Base-by-base conservation (phyloP, 2,329 filamentous ascomycete species). In the Nemania sp. region DNA sequence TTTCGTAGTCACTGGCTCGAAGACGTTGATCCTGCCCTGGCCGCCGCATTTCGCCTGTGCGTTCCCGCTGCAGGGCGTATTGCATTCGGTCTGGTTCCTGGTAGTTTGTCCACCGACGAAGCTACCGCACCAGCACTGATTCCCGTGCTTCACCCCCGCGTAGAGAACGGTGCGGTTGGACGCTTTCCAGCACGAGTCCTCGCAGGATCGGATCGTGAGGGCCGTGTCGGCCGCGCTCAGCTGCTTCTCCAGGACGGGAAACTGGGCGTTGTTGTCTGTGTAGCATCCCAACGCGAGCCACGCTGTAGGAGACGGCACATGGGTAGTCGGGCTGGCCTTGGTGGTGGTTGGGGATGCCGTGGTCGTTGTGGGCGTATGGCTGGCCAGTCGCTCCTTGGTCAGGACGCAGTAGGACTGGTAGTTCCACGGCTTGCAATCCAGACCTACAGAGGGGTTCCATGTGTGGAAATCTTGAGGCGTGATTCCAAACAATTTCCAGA, bases 371-470 rank as follows among this genome's bases (percentile, higher is more conserved):
- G 20, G 1, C 3, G 45, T 40, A 20, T 32, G 9, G 18, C 32
- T 47, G 1, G 35, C 2, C 15, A 49, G 45, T 45, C 12, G 42
- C 34, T 56, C 53, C 45, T 42, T 42, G 21, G 34, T 34, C 34
- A 56, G 12, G n/a, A 56, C 34, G 45, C 45, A 49, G 35, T 56
- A 56, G 21, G 53, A 56, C 9, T 49, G 45, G 35, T 34, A 18
- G 1, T 49, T 2, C 53, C 53, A 56, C 1, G 43, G 43, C 35
- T 20, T 49, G 45, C 53, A 56, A 35, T 48, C 50, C 17, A 35
- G 3, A 25, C 50, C 50, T n/a, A 45, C 50, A 4, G 49, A 53
- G 3, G 57, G 50, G 57, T 59, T 59, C 57, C 57, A 59, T 9
- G 21, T 21, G 50, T 50, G 29, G n/a, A 59, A 59, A 2, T 29